These are phyloP conservation scores for Myxozyma sirexii DNA, from an alignment of 805 yeast genomes.

Conservation along the genomic window DNA sequence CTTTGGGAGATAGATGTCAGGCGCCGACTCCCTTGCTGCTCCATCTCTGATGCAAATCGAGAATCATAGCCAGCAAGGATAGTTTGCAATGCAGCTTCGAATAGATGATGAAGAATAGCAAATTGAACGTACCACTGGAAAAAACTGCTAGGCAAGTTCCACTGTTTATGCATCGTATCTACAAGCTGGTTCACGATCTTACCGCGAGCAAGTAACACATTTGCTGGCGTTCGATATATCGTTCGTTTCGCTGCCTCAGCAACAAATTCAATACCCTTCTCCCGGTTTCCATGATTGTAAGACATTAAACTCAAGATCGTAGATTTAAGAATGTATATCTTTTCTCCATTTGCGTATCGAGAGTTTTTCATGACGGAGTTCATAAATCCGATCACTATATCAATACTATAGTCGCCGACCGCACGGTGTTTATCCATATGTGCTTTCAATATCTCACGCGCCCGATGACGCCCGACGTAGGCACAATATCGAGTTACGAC, in stretches of 20 bases:
- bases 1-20: background rate
- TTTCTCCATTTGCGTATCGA: background rate
- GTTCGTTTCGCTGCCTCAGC: slow-evolving; percentile 1
- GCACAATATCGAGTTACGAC: background rate
- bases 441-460: background rate
- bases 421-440: slow-evolving; percentile 16
- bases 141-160: slow-evolving; percentile 1
- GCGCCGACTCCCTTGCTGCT: too few species aligned
- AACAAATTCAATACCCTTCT: background rate
- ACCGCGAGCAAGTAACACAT: background rate
- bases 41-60: background rate
- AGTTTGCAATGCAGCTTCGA: slow-evolving; percentile 4
- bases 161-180: background rate
- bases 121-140: slow-evolving; percentile 13
- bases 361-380: background rate
- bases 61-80: background rate
- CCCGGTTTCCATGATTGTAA: background rate
- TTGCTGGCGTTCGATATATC: background rate
- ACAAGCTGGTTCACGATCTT: background rate
- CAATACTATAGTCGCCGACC: background rate
- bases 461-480: background rate
- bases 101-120: slow-evolving; percentile 4
- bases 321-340: background rate
- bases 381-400: background rate
- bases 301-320: slow-evolving; percentile 9